A percentile compares a stretch with the other conserved stretches of the same genome.
These are phyloP conservation scores for Myxozyma udenii DNA, from an alignment of 805 yeast species.

Conservation along the genomic window DNA sequence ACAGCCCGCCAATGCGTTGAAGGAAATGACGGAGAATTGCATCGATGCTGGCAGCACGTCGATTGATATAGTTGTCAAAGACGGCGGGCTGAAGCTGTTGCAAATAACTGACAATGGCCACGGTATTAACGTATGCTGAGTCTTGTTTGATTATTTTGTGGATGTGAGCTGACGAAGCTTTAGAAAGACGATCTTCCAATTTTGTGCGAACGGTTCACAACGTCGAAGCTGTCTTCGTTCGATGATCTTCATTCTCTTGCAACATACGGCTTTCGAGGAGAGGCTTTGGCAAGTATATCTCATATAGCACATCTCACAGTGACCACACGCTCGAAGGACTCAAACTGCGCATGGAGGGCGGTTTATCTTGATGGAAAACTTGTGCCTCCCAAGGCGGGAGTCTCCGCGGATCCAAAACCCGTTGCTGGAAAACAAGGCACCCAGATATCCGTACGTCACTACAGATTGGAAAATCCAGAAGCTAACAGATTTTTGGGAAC, in stretches of 20 bases:
- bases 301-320: conserved; percentile 83
- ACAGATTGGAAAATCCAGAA: no score
- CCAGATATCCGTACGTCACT: conserved; percentile 47
- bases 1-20: conserved; percentile 90
- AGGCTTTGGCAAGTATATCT: conserved; percentile 91
- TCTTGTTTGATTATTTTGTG: neutral
- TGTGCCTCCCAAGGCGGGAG: conserved; percentile 40
- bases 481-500: no score
- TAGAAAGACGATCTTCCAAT: conserved; percentile 64
- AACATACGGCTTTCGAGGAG: conserved; percentile 95
- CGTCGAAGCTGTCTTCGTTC: conserved; percentile 72
- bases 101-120: conserved; percentile 87
- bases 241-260: conserved; percentile 69
- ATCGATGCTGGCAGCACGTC: conserved; percentile 77
- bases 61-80: conserved; percentile 78
- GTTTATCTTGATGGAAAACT: conserved; percentile 66
- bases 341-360: conserved; percentile 69
- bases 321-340: conserved; percentile 61
- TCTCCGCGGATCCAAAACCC: conserved; percentile 54
- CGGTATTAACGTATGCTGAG: conserved; percentile 53
- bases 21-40: conserved; percentile 88
- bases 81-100: conserved; percentile 83
- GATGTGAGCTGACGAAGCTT: neutral
- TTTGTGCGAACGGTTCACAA: conserved; percentile 88
- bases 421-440: conserved; percentile 89